A percentile compares a stretch with the other conserved stretches of the same genome.
These are phyloP conservation scores for Vicia faba DNA, from an alignment of 306 rosid genomes.

Conservation along the genomic window DNA sequence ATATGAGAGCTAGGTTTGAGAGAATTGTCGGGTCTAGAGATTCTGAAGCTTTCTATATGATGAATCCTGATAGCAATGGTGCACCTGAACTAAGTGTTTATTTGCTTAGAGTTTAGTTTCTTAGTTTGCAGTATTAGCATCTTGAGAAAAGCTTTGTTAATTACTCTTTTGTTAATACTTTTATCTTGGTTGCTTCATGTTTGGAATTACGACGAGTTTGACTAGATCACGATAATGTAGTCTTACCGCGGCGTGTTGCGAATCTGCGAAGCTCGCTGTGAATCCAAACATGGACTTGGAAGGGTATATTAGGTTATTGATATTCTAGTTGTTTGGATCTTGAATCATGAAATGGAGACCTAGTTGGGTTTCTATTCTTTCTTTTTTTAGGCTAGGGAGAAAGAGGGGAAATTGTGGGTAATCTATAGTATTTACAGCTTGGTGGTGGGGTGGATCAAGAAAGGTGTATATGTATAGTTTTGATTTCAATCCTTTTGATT, in stretches of 20 bases:
- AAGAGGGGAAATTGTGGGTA: slow-evolving; percentile 50
- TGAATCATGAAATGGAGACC: slow-evolving; percentile 48
- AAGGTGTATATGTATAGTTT: slow-evolving; percentile 83
- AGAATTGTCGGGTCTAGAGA: slow-evolving; percentile 97
- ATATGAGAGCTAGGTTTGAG: slow-evolving; percentile 98
- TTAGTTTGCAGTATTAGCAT: not conserved
- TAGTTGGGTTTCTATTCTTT: slow-evolving; percentile 48
- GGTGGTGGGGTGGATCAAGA: slow-evolving; percentile 63
- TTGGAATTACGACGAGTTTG: not conserved
- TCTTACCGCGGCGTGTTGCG: not conserved
- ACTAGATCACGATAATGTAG: not conserved
- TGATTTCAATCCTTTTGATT: slow-evolving; percentile 53
- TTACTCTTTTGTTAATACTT: slow-evolving; percentile 26
- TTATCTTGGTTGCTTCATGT: slow-evolving; percentile 3
- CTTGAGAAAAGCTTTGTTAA: not conserved
- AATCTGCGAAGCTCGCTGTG: not conserved
- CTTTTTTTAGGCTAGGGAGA: slow-evolving; percentile 44
- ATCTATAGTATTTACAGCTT: slow-evolving; percentile 60
- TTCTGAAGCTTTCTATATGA: slow-evolving; percentile 99
- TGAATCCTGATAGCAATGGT: slow-evolving; percentile 98
- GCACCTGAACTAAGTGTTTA: slow-evolving; percentile 97
- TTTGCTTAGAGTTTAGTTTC: slow-evolving; percentile 80
- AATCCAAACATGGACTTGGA: slow-evolving; percentile 14
- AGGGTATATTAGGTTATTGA: slow-evolving; percentile 42
- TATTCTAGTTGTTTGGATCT: slow-evolving; percentile 46